Percentiles rank a stretch among this genome's conserved stretches.
phyloP scores from a whole-genome alignment of 176 grass and related monocot species.

The Typha latifolia region DNA sequence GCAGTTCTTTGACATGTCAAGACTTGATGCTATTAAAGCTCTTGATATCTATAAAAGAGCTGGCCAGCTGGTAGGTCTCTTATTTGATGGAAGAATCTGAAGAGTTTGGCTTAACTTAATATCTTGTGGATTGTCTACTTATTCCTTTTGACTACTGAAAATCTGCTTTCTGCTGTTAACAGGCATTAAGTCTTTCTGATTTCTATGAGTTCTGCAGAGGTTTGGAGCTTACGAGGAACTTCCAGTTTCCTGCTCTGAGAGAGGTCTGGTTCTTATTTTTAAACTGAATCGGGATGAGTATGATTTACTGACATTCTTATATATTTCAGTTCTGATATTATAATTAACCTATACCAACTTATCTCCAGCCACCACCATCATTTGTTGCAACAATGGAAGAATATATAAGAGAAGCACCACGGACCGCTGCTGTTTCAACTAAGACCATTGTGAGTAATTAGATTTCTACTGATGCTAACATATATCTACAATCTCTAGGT shows the following conservation, averaged over 20 bases:
- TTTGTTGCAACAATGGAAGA: constrained; percentile 90
- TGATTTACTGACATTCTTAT: background rate
- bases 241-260: constrained; percentile 78
- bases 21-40: constrained; percentile 73
- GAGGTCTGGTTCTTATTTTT: constrained; percentile 33
- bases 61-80: constrained; percentile 40
- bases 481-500: background rate
- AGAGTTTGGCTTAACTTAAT: constrained; percentile 1
- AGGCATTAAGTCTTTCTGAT: constrained; percentile 65
- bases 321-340: constrained; percentile 1
- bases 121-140: background rate
- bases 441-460: constrained; percentile 50
- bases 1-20: constrained; percentile 86
- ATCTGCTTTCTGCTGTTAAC: constrained; percentile 11
- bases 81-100: background rate
- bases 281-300: background rate
- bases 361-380: constrained; percentile 48
- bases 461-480: constrained; percentile 1
- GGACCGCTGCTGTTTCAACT: constrained; percentile 26
- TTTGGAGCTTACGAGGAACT: constrained; percentile 62
- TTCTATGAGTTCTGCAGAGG: constrained; percentile 72
- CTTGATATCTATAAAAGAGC: constrained; percentile 65
- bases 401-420: constrained; percentile 80
- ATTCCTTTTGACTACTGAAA: constrained; percentile 1
- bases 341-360: constrained; percentile 9